Evolutionary conservation across 371 early-diverging fungal genomes (phyloP), one percentile per base, ranked within the genome.

Genomic region (Funneliformis caledonium): DNA sequence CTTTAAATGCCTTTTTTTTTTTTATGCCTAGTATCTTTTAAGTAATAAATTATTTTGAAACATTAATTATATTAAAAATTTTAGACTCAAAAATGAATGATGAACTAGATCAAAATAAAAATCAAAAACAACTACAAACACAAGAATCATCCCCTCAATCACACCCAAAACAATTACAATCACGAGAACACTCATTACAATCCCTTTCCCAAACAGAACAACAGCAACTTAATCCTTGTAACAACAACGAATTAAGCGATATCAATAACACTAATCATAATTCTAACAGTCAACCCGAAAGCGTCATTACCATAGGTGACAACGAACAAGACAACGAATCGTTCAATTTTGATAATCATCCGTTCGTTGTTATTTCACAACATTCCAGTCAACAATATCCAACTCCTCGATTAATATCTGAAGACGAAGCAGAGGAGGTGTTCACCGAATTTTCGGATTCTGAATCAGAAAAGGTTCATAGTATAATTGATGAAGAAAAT

Each of bases 381-480:
- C 56, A 56, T 16, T 56, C 56, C 19, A 56, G 56, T 56, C 56
- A 56, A n/a, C 56, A 56, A 56, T 56, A 56, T 56, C 16, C 5
- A 56, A 19, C 16, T 6, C 56, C n/a, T 56, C 16, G 19, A 7
- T 56, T 56, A 56, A 7, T 56, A 56, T 19, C 56, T n/a, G 56
- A 56, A 56, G n/a, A 16, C 19, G 56, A 56, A 56, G 37, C 1
- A 37, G 56, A 56, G 6, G 56, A 56, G 56, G n/a, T 56, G 7
- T 19, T 56, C 19, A 56, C 56, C 2, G 69, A 68, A 68, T 68
- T 68, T 14, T 68, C 69, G 1, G 69, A 68, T 68, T 68, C 69
- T 68, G 42, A 43, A 11, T 72, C 72, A 22, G 33, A 64, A 22
- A 64, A 19, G 26, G 26, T 12, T 31, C 33, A 64, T 64, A 31